These are phyloP conservation scores for Astrothelium macrocarpum DNA, from an alignment of 495 filamentous ascomycete genomes.

Conservation along the genomic window DNA sequence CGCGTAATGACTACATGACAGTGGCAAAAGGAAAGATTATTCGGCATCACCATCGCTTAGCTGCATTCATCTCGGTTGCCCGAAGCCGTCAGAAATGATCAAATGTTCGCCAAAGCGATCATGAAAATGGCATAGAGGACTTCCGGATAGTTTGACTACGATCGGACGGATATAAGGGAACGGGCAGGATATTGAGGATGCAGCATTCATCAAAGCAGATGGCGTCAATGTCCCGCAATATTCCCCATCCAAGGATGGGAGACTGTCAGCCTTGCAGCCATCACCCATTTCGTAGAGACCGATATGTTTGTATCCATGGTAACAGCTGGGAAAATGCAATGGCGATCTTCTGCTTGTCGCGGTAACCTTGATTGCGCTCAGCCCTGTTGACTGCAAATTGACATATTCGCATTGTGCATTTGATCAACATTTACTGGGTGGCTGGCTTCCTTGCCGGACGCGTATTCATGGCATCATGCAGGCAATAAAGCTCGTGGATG, in stretches of 20 bases:
- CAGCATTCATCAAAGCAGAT: not conserved
- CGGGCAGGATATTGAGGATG: not conserved
- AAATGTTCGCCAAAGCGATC: not conserved
- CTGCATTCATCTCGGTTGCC: not conserved
- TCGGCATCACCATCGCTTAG: slow-evolving; percentile 4
- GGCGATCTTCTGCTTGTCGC: not conserved
- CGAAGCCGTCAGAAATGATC: not conserved
- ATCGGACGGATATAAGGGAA: not conserved
- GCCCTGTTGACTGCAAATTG: not conserved
- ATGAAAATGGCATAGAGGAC: not conserved
- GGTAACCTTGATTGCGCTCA: not conserved
- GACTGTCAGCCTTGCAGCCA: not conserved
- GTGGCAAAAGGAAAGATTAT: not conserved
- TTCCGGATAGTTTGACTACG: not conserved
- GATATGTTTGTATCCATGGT: not conserved
- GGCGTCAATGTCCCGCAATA: not conserved
- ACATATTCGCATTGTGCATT: not conserved
- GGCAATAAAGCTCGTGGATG: not conserved
- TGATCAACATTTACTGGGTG: not conserved
- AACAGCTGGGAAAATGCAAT: not conserved
- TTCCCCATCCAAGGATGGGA: not conserved
- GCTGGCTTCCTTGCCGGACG: not conserved
- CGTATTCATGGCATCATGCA: slow-evolving; percentile 1
- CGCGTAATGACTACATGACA: not conserved
- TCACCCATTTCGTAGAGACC: not conserved